Percentiles rank a stretch among this genome's conserved stretches.
Conservation (phyloP, 2,329 filamentous ascomycete genomes). For the Coccinonectria pachysandricola region DNA sequence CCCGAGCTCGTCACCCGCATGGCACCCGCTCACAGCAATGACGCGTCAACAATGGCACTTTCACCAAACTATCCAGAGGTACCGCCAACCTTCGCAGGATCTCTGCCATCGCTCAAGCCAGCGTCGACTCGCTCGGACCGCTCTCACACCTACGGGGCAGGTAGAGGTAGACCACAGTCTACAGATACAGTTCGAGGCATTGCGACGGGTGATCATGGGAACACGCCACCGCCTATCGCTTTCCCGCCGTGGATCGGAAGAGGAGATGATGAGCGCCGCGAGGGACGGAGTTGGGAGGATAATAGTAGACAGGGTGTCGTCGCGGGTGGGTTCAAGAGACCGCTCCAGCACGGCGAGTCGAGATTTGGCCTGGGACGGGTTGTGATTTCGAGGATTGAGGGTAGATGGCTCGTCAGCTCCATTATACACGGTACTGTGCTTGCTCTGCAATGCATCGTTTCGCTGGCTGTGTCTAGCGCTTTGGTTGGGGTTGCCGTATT, state of each 20-base stretch:
- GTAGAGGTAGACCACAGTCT: no score
- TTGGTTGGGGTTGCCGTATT: constrained; percentile 19
- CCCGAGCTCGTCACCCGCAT: constrained; percentile 5
- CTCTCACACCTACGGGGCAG: no score
- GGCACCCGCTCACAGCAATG: constrained; percentile 3
- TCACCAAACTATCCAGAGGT: no score
- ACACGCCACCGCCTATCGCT: constrained; percentile 14
- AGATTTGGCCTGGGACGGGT: constrained; percentile 3
- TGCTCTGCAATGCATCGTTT: constrained; percentile 15
- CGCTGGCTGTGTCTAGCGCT: constrained; percentile 16
- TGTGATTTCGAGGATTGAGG: constrained; percentile 4
- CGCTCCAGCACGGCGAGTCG: no score
- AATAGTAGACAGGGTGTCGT: not conserved
- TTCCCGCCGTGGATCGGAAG: constrained; percentile 17
- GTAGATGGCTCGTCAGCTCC: constrained; percentile 9
- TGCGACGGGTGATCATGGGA: constrained; percentile 2
- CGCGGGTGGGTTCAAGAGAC: constrained; percentile 2
- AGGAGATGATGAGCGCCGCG: constrained; percentile 8
- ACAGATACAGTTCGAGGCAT: constrained; percentile 11
- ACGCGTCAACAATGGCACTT: constrained; percentile 6
- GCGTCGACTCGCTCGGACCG: not conserved
- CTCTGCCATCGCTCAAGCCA: constrained; percentile 1
- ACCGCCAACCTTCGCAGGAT: no score
- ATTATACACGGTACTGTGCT: constrained; percentile 19
- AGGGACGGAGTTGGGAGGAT: constrained; percentile 6